phyloP scores from a whole-genome alignment of 225 moss, liverwort and hornwort genomes.

The Anthoceros angustus region DNA sequence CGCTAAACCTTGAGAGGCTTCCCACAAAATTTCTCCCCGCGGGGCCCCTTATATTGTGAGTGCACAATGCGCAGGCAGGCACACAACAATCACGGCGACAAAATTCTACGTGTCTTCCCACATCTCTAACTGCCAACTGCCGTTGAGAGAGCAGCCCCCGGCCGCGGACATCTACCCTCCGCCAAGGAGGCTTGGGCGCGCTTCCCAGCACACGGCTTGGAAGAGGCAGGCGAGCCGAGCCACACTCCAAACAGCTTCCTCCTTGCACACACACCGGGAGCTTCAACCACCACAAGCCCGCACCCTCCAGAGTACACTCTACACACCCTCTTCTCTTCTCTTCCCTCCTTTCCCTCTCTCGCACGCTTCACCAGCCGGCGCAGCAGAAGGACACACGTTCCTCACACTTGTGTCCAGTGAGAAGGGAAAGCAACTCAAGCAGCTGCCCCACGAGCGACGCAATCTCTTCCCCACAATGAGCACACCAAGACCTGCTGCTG shows the following conservation, averaged over 20 bases:
- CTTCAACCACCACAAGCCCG: background rate
- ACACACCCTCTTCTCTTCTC: background rate
- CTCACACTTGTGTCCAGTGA: background rate
- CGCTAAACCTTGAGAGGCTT: background rate
- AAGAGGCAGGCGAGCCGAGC: too few relatives aligned
- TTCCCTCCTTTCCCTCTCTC: background rate
- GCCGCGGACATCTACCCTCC: background rate
- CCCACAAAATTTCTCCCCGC: background rate
- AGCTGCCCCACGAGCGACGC: background rate
- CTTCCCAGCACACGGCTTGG: too few relatives aligned
- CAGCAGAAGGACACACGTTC: background rate
- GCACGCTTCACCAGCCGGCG: background rate
- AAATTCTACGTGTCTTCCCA: background rate
- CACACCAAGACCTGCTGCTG: too few relatives aligned
- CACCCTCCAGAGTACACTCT: background rate
- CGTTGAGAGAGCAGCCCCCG: background rate
- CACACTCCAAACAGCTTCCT: too few relatives aligned
- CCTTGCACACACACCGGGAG: too few relatives aligned
- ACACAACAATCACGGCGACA: background rate
- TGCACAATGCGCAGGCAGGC: background rate
- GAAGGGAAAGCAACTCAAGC: background rate
- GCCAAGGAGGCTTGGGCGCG: conserved; percentile 1
- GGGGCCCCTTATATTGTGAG: background rate
- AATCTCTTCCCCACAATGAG: background rate
- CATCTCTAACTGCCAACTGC: background rate